Base-by-base conservation (phyloP, 441 rosid genomes). In the Adansonia madagascariensis region DNA sequence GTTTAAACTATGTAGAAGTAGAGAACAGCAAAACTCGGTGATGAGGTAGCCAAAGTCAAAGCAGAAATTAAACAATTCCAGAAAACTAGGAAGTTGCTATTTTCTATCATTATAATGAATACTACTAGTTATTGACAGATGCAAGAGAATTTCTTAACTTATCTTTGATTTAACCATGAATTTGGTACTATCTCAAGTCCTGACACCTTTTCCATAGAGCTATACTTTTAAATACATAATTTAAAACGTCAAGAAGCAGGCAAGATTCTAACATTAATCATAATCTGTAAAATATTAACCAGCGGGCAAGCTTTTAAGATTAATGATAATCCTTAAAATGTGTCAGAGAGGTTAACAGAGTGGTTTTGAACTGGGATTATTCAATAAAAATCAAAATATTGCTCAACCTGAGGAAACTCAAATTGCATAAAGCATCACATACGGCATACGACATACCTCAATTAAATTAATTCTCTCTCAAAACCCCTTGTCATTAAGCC, bases 21-120 rank as follows among this genome's bases (percentile, higher is more conserved):
- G 55, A 24, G 18, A 50, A 27, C 8, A 10, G 1, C 17, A 15
- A 70, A 70, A 60, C 17, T 57, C 9, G n/a, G 57, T 71, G 12
- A 71, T 31, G n/a, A 71, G 31, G 62, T 17, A 31, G 62, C 27
- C 60, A 27, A n/a, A 50, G 12, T 18, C 57, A 53, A 71, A 35
- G 72, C 62, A 17, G 75, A 53, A 53, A 71, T 9, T 9, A 18
- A 31, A n/a, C 35, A 53, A n/a, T 71, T 71, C 35, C 62, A 71
- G 61, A 27, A 53, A 8, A 53, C 62, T 9, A n/a, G 27, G 4
- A 27, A 24, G 49, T 53, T 50, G 10, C 47, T 52, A 50, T 52
- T 52, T 27, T 65, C 50, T 17, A 12, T 3, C 44, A 62, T 41
- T 31, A 24, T 49, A 39, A 50, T 71, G 8, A 52, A 53, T 52